Evolutionary conservation across 2,329 filamentous ascomycete genomes (phyloP).

Genomic region (Aspergillus viridinutans): DNA sequence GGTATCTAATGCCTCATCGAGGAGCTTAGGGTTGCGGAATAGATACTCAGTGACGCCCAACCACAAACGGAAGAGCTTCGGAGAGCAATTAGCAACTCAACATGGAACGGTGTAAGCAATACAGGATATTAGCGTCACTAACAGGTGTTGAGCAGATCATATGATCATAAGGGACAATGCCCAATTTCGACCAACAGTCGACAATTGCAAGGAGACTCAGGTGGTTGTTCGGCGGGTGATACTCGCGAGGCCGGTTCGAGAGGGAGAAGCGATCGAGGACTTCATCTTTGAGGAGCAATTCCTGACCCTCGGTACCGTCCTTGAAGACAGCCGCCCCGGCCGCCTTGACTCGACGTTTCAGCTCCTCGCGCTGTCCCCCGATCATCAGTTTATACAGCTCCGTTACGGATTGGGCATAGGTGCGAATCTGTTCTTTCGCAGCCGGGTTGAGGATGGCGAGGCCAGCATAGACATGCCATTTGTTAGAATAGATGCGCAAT

Average conservation of each 20-base stretch:
- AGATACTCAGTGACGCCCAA: conserved; percentile 96
- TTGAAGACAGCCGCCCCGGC: conserved; percentile 72
- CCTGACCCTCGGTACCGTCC: conserved; percentile 49
- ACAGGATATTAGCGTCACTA: conserved; percentile 25
- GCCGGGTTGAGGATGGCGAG: conserved; percentile 95
- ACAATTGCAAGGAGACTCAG: conserved; percentile 92
- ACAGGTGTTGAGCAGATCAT: conserved; percentile 98
- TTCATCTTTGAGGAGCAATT: conserved; percentile 70
- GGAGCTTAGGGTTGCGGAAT: conserved; percentile 74
- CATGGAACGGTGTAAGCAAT: not conserved
- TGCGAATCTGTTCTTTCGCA: conserved; percentile 84
- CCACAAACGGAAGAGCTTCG: conserved; percentile 82
- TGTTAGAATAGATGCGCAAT: conserved; percentile 93
- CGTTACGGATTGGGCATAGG: conserved; percentile 89
- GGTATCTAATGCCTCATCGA: conserved; percentile 80
- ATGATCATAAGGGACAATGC: conserved; percentile 95
- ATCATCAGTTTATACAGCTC: conserved; percentile 97
- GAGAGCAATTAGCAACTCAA: conserved; percentile 1
- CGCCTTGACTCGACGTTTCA: conserved; percentile 69
- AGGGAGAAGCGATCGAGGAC: conserved; percentile 87
- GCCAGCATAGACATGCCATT: conserved; percentile 99
- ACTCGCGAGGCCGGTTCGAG: conserved; percentile 62
- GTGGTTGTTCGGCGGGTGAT: conserved; percentile 79
- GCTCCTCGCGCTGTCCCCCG: conserved; percentile 70
- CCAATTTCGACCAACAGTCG: conserved; percentile 93